Percentiles rank a stretch among this genome's conserved stretches.
These are phyloP conservation scores for Leucoagaricus sp. DNA, from an alignment of 1,284 basidiomycete species.

Conservation along the genomic window DNA sequence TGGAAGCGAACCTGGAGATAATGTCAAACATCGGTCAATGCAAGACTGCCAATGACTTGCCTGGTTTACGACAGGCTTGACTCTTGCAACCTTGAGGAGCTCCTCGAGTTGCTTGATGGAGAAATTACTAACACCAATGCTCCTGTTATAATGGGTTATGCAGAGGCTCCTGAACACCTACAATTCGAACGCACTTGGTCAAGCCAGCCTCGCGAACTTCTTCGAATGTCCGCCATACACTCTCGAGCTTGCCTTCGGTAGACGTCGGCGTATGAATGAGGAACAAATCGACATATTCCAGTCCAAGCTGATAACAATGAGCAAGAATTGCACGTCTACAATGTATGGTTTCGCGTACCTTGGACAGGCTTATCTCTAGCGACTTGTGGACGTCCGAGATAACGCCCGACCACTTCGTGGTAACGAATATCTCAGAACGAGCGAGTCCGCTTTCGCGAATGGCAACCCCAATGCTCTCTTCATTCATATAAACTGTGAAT, in stretches of 20 bases:
- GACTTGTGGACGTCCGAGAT: constrained; percentile 42
- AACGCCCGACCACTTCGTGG: constrained; percentile 52
- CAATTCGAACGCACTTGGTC: constrained; percentile 46
- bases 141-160: constrained; percentile 41
- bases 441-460: constrained; percentile 50
- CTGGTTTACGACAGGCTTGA: constrained; percentile 79
- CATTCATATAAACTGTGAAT: constrained; percentile 54
- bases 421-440: constrained; percentile 53
- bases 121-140: constrained; percentile 85
- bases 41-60: constrained; percentile 33
- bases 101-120: constrained; percentile 56
- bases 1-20: constrained; percentile 57
- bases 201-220: constrained; percentile 60
- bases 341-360: constrained; percentile 29
- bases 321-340: neutral
- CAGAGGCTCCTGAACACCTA: neutral
- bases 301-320: constrained; percentile 50
- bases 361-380: constrained; percentile 34
- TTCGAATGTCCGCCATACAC: constrained; percentile 69
- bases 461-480: constrained; percentile 51
- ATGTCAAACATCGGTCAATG: neutral
- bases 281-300: constrained; percentile 74
- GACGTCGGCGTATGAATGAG: constrained; percentile 58
- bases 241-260: constrained; percentile 46
- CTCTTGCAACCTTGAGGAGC: constrained; percentile 55